Conservation (phyloP, 169 alveolate genomes). For the Cryptosporidium tyzzeri region DNA sequence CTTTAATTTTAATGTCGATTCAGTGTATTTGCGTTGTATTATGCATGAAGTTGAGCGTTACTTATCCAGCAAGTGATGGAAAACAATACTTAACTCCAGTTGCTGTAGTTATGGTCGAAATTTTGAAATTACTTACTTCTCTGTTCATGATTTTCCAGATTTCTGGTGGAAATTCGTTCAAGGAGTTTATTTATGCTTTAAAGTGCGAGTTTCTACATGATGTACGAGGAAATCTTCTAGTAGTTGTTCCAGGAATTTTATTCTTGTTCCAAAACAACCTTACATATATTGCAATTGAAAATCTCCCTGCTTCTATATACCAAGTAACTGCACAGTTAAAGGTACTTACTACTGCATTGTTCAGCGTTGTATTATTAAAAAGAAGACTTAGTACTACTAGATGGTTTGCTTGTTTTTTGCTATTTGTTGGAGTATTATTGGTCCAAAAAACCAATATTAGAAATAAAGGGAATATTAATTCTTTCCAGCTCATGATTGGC, state of each 20-base stretch:
- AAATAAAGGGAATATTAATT: background rate
- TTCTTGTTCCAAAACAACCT: slow-evolving; percentile 58
- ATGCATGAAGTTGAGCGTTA: slow-evolving; percentile 62
- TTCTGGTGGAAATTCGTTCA: slow-evolving; percentile 30
- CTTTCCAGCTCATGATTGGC: slow-evolving; percentile 26
- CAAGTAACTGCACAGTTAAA: slow-evolving; percentile 57
- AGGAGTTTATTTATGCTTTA: slow-evolving; percentile 28
- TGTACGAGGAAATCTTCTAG: slow-evolving; percentile 29
- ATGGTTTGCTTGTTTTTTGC: slow-evolving; percentile 65
- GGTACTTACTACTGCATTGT: slow-evolving; percentile 55
- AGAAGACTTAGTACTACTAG: slow-evolving; percentile 34
- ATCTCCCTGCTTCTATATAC: slow-evolving; percentile 68
- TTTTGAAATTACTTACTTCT: slow-evolving; percentile 52
- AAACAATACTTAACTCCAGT: slow-evolving; percentile 50
- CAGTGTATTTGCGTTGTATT: slow-evolving; percentile 72
- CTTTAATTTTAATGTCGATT: slow-evolving; percentile 41
- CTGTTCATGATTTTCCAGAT: slow-evolving; percentile 35
- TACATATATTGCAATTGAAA: slow-evolving; percentile 55
- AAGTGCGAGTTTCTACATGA: slow-evolving; percentile 44
- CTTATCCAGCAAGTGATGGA: slow-evolving; percentile 69
- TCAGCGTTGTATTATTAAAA: slow-evolving; percentile 37
- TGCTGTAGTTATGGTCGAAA: slow-evolving; percentile 59
- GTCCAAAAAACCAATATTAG: slow-evolving; percentile 30
- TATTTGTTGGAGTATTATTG: slow-evolving; percentile 46
- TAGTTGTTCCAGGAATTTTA: slow-evolving; percentile 54